Evolutionary conservation across 257 asterid genomes (phyloP), one percentile per base, ranked within the genome.

Genomic region (Paraleonurus japonicus): DNA sequence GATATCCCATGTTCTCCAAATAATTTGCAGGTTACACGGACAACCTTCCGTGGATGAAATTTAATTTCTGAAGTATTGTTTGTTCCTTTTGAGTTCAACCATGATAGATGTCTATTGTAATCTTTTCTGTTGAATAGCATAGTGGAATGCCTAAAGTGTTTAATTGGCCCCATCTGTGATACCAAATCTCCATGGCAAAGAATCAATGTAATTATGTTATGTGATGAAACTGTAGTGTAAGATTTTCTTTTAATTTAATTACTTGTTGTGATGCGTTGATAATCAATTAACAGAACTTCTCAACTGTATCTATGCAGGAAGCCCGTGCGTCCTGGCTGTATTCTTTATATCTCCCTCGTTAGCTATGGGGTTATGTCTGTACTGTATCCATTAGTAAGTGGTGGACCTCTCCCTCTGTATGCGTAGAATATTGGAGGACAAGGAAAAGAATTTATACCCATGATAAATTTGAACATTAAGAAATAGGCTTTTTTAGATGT

Each of bases 341-440:
- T 88, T 82, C 83, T 82, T 91, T 70, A 85, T 19, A 86, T 88
- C 98, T 77, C 96, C 48, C 90, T 91, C 12, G 96, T 94, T 69
- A 91, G 99, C 88, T 91, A 88, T 66, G 99, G 99, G 69, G 92
- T 89, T 71, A 88, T 94, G 99, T 96, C 98, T 51, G 69, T 87
- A 65, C 85, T 94, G 5, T 94, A 81, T 82, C 98, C 99, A 23
- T 76, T 94, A 82, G 99, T 94, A 89, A 62, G 85, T 78, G 28
- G 23, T 54, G 27, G 19, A 16, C 19, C 22, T 39, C 69, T 30
- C 67, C 19, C 69, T 43, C n/a, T 20, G 57, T 61, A 23, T 43
- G 54, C 4, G 54, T 39, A 9, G 3, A 39, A 39, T 39, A 27
- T 11, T 4, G 24, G 41, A 13, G 57, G 33, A 37, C 55, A 2